These are phyloP conservation scores for Cladosporium sp. DNA, from an alignment of 2,329 filamentous ascomycete genomes.

Conservation along the genomic window DNA sequence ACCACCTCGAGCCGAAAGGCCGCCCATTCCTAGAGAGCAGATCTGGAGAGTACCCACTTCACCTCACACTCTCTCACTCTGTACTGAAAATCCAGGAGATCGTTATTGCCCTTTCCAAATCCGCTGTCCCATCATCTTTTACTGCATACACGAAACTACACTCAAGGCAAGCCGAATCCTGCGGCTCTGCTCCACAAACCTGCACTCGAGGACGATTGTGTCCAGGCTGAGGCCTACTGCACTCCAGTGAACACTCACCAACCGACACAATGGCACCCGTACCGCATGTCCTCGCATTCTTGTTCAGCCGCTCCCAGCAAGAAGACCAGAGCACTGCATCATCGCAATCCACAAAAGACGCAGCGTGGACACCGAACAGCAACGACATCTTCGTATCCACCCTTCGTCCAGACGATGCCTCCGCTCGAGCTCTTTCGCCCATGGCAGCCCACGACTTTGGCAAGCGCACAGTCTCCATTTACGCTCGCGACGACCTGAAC, in stretches of 20 bases:
- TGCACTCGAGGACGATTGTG: slow-evolving; percentile 14
- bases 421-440: slow-evolving; percentile 17
- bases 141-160: neutral
- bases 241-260: neutral
- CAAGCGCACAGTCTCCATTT: slow-evolving; percentile 16
- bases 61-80: neutral
- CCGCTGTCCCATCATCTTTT: neutral
- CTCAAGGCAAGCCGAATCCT: neutral
- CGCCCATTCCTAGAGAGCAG: neutral
- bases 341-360: slow-evolving; percentile 22
- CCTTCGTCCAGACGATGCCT: slow-evolving; percentile 14
- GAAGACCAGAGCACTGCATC: slow-evolving; percentile 24
- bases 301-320: slow-evolving; percentile 24
- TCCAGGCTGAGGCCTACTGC: slow-evolving; percentile 35
- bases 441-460: slow-evolving; percentile 21
- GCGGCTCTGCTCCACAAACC: slow-evolving; percentile 1
- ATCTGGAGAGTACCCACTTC: slow-evolving; percentile 7
- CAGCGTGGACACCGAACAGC: slow-evolving; percentile 5
- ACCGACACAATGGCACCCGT: slow-evolving; percentile 31
- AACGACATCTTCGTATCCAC: slow-evolving; percentile 13
- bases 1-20: slow-evolving; percentile 8
- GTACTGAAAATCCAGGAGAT: neutral
- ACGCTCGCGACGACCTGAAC: slow-evolving; percentile 15
- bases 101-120: neutral
- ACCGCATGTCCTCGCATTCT: slow-evolving; percentile 26